phyloP scores from a whole-genome alignment of 1,284 basidiomycete species.

The Ceratobasidium theobromae region DNA sequence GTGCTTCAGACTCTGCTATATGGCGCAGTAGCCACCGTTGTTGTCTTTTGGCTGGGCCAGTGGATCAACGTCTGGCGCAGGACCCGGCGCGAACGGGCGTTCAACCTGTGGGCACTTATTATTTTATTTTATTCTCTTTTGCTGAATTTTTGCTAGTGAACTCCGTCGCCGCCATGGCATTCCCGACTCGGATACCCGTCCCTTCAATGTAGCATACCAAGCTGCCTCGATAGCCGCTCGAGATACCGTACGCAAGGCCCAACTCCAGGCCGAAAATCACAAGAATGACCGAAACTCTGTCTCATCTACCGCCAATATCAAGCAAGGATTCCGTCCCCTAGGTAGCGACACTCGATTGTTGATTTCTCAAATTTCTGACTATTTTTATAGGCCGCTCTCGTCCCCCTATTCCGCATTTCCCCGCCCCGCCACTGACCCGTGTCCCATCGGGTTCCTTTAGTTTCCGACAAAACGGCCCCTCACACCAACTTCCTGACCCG shows the following conservation, averaged over 20 bases:
- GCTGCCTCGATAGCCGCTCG: slow-evolving; percentile 54
- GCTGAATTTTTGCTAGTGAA: slow-evolving; percentile 44
- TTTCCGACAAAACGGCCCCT: background rate
- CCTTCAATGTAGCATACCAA: slow-evolving; percentile 76
- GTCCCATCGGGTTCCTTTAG: slow-evolving; percentile 19
- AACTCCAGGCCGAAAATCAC: background rate
- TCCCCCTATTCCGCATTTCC: slow-evolving; percentile 18
- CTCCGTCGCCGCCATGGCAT: slow-evolving; percentile 74
- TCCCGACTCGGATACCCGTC: slow-evolving; percentile 72
- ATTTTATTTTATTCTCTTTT: background rate
- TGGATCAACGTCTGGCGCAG: background rate
- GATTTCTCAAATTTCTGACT: background rate
- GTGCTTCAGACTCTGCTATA: background rate
- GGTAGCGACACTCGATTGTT: background rate
- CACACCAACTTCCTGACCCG: background rate
- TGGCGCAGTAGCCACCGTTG: background rate
- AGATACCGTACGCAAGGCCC: slow-evolving; percentile 7
- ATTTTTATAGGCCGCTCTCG: slow-evolving; percentile 11
- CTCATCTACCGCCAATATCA: background rate
- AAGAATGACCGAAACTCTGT: background rate
- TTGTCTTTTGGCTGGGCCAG: slow-evolving; percentile 6
- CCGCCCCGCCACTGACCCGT: slow-evolving; percentile 10
- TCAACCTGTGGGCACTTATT: background rate
- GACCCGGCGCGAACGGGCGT: background rate
- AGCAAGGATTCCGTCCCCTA: slow-evolving; percentile 21